Conservation (phyloP, 148 eudicot species). For the Salicornia ramosissima region DNA sequence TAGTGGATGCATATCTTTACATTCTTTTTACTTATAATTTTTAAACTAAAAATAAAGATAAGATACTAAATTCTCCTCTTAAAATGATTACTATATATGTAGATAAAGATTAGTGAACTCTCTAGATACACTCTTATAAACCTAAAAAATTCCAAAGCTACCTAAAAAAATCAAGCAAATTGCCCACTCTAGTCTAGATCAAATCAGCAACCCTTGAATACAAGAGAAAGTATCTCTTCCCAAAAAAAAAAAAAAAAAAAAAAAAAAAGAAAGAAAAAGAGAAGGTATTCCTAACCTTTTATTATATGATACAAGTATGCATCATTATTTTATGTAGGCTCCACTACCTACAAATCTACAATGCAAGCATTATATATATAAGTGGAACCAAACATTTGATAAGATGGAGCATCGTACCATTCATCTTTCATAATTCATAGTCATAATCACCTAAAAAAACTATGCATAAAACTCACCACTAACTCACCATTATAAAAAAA, state of each 20-base stretch:
- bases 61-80: too few relatives aligned
- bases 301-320: too few relatives aligned
- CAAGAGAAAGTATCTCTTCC: background rate
- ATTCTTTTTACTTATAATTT: too few relatives aligned
- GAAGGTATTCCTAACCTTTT: too few relatives aligned
- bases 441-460: constrained; percentile 21
- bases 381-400: constrained; percentile 19
- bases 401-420: constrained; percentile 21
- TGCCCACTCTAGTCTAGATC: background rate
- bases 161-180: background rate
- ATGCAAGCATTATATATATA: constrained; percentile 14
- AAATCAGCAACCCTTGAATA: background rate
- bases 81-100: too few relatives aligned
- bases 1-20: too few relatives aligned
- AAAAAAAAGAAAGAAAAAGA: too few relatives aligned
- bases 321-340: background rate
- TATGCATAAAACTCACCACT: constrained; percentile 20
- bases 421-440: constrained; percentile 21
- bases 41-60: too few relatives aligned
- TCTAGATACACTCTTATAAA: background rate
- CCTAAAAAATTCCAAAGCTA: background rate
- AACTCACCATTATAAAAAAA: constrained; percentile 12
- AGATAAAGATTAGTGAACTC: too few relatives aligned
- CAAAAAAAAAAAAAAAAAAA: too few relatives aligned
- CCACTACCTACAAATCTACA: constrained; percentile 15